Conservation (phyloP, 1,139 yeast species). For the Chernovozyma sophiae-reginae region DNA sequence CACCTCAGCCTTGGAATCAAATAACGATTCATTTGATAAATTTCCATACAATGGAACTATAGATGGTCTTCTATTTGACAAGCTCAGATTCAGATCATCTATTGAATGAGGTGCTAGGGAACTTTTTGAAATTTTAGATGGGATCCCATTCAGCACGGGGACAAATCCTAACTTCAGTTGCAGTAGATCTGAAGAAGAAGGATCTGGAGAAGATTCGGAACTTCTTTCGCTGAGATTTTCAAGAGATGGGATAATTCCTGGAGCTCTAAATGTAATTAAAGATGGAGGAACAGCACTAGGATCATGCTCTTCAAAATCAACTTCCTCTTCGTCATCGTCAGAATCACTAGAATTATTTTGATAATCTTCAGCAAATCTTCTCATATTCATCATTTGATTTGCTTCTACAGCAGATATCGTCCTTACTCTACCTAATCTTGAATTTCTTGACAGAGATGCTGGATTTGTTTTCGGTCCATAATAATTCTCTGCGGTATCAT, state of each 20-base stretch:
- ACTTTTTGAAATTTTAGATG: not conserved
- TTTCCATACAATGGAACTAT: constrained; percentile 32
- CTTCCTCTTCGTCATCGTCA: constrained; percentile 3
- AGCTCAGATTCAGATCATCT: not conserved
- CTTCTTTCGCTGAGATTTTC: constrained; percentile 4
- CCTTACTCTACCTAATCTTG: constrained; percentile 43
- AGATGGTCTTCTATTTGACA: constrained; percentile 21
- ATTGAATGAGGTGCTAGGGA: not conserved
- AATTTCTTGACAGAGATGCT: constrained; percentile 29
- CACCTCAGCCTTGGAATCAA: constrained; percentile 5
- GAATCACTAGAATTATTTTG: not conserved
- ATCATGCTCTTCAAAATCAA: constrained; percentile 3
- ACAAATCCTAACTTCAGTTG: constrained; percentile 4
- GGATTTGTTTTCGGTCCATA: constrained; percentile 67
- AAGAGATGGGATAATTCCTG: not conserved
- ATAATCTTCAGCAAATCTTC: constrained; percentile 3
- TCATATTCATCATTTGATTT: constrained; percentile 8
- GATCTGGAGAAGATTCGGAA: constrained; percentile 5
- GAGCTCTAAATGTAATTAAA: not conserved
- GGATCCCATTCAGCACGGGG: not conserved
- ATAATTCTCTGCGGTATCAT: constrained; percentile 62
- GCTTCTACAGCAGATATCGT: constrained; percentile 47
- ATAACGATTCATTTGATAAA: constrained; percentile 13
- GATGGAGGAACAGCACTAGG: constrained; percentile 2
- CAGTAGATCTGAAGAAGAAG: constrained; percentile 2